Evolutionary conservation across 2,329 filamentous ascomycete genomes (phyloP), one percentile per base, ranked within the genome.

Genomic region (Stromatinia cepivora): DNA sequence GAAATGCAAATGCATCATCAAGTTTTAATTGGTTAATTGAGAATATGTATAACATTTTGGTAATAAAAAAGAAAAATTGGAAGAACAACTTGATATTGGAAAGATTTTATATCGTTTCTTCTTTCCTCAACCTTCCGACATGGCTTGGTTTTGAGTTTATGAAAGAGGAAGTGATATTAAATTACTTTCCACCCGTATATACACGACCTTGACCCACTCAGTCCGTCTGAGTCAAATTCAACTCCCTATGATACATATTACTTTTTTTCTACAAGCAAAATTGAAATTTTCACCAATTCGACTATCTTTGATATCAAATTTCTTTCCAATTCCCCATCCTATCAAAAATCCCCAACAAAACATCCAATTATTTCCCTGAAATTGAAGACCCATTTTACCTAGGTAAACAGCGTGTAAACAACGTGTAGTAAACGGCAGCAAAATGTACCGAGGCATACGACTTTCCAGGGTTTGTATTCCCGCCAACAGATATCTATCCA

Each of bases 321-420:
- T 4, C 50, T 25, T 42, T 39, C 13, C 31, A 5, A 36, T 42
- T 39, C 15, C 31, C 25, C 25, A 34, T 62, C 34, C 54, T 31
- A 62, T 50, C 20, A 68, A 54, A 46, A 6, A 53, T 11, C 7
- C 31, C 15, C 73, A 69, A 62, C 72, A 71, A 48, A 72, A 73
- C 71, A 1, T 34, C 25, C 42, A 20, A 34, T 46, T 31, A n/a
- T 15, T n/a, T 46, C 42, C 42, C 42, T n/a, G 25, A 11, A 48
- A 34, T 36, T n/a, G 8, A n/a, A n/a, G 39, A 42, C 39, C 39
- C 39, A 15, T 42, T 20, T 15, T 42, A 25, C n/a, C 34, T 58
- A 25, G 22, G 13, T 25, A 58, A 28, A 58, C n/a, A 15, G 54
- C 36, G 36, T 46, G 20, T 20, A 46, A 17, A 5, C 39, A 42